Percentiles rank a stretch among this genome's conserved stretches.
Evolutionary conservation across 495 filamentous ascomycete genomes (phyloP).

Genomic region (Daldinia childiae): DNA sequence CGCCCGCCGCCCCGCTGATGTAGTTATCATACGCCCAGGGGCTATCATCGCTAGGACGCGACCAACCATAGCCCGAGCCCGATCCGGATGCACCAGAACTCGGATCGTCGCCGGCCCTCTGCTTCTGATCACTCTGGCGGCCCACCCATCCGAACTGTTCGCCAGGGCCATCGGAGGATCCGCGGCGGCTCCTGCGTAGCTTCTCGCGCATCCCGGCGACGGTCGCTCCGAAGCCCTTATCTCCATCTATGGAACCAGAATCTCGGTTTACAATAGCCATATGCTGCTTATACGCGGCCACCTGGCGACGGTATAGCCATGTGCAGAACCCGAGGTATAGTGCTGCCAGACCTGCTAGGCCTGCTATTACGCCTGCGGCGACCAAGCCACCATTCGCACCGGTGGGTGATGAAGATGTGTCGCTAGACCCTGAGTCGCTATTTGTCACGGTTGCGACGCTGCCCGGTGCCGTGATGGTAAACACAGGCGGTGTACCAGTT

Average conservation of each 20-base stretch:
- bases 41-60: conserved; percentile 34
- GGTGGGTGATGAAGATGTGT: conserved; percentile 3
- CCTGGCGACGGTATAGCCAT: conserved; percentile 72
- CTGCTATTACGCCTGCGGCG: conserved; percentile 70
- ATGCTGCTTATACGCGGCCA: conserved; percentile 69
- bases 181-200: conserved; percentile 34
- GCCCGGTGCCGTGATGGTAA: conserved; percentile 69
- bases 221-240: conserved; percentile 4
- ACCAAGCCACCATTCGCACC: conserved; percentile 67
- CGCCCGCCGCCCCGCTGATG: conserved; percentile 3
- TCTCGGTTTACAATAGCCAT: conserved; percentile 64
- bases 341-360: conserved; percentile 64
- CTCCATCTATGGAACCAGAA: conserved; percentile 30
- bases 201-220: conserved; percentile 42
- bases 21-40: conserved; percentile 30
- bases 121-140: conserved; percentile 49
- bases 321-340: conserved; percentile 75
- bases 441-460: conserved; percentile 63
- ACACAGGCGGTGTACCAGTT: conserved; percentile 70
- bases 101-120: conserved; percentile 42
- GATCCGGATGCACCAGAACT: conserved; percentile 36
- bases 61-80: conserved; percentile 20
- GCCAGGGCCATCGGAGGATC: conserved; percentile 36
- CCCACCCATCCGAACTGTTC: conserved; percentile 51
- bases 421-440: conserved; percentile 25